These are phyloP conservation scores for Alternaria sp. DNA, from an alignment of 2,329 filamentous ascomycete species.

Conservation along the genomic window DNA sequence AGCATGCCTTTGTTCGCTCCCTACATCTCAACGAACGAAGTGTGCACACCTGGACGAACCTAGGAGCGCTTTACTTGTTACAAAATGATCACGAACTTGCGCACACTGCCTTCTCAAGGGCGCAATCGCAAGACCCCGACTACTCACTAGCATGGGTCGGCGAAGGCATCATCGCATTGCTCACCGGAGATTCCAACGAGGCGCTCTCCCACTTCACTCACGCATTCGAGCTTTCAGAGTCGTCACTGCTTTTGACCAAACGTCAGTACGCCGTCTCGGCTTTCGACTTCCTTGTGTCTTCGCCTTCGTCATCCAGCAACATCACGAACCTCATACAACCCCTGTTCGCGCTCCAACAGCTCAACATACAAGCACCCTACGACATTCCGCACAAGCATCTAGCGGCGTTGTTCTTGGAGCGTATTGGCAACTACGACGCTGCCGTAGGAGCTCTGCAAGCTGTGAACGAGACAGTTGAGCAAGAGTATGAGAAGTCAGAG, in stretches of 20 bases:
- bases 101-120: constrained; percentile 85
- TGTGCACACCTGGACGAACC: constrained; percentile 85
- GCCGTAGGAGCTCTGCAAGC: constrained; percentile 69
- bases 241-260: constrained; percentile 74
- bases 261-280: constrained; percentile 79
- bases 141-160: constrained; percentile 94
- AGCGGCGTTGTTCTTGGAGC: constrained; percentile 79
- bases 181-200: constrained; percentile 76
- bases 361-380: constrained; percentile 72
- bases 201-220: constrained; percentile 88
- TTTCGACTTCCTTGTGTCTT: constrained; percentile 79
- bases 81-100: constrained; percentile 86
- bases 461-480: constrained; percentile 74
- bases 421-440: constrained; percentile 70
- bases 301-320: constrained; percentile 59
- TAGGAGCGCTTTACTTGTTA: constrained; percentile 83
- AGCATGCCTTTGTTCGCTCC: constrained; percentile 91
- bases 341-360: constrained; percentile 84
- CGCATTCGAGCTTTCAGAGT: constrained; percentile 88
- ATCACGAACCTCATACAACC: constrained; percentile 76
- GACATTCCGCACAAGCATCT: constrained; percentile 79
- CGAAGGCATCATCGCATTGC: constrained; percentile 82
- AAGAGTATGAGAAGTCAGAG: constrained; percentile 84
- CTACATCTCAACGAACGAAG: constrained; percentile 90
- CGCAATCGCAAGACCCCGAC: constrained; percentile 93